Percentiles rank a stretch among this genome's conserved stretches.
phyloP scores from a whole-genome alignment of 1,284 basidiomycete species.

The Neolentinus lepideus region DNA sequence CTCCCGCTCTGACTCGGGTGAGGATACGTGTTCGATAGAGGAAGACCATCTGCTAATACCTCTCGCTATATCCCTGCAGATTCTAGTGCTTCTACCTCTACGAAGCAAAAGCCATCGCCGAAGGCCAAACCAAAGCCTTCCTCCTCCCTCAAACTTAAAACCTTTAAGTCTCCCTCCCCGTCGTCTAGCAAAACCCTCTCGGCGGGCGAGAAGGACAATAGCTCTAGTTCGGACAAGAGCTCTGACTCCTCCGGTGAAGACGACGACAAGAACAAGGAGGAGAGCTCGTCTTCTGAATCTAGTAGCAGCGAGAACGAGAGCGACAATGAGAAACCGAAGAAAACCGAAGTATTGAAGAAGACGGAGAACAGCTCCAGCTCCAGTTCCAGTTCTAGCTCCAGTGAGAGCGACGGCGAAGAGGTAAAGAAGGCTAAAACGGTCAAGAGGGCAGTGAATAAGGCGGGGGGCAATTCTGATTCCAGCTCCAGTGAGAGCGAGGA shows the following conservation, averaged over 20 bases:
- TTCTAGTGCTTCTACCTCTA: no score
- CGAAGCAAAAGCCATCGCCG: no score
- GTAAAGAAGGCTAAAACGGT: conserved; percentile 5
- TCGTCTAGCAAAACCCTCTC: background rate
- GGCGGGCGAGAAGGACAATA: background rate
- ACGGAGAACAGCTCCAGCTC: background rate
- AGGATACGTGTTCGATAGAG: conserved; percentile 2
- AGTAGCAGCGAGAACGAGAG: background rate
- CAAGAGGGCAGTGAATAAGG: background rate
- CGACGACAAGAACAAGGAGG: no score
- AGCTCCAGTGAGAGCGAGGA: background rate
- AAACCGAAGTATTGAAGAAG: background rate
- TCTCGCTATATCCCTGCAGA: no score
- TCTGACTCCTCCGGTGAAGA: no score
- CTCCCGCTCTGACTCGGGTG: conserved; percentile 15
- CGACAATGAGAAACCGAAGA: background rate
- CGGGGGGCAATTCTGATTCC: background rate
- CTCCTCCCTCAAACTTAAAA: no score
- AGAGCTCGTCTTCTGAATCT: no score
- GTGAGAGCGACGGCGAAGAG: conserved; percentile 4
- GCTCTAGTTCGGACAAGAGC: no score
- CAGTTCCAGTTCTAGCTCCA: conserved; percentile 3
- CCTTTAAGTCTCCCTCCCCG: background rate
- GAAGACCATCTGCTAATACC: no score
- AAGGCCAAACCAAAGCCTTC: no score